These are phyloP conservation scores for Lactuca sativa DNA, from an alignment of 129 eudicot species.

Conservation along the genomic window DNA sequence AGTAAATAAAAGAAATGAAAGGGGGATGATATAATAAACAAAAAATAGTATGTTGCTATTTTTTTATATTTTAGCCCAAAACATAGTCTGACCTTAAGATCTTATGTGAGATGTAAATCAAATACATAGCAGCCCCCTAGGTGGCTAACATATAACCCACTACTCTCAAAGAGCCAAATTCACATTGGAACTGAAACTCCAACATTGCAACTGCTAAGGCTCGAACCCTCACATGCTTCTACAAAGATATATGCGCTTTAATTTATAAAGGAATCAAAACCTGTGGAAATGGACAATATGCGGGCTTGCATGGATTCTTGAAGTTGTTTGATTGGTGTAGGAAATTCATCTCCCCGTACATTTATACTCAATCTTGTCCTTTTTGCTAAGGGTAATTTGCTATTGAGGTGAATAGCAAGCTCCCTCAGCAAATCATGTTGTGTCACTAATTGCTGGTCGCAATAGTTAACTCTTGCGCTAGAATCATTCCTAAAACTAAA, in stretches of 20 bases:
- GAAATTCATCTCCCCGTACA: slow-evolving; percentile 28
- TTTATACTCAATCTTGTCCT: slow-evolving; percentile 40
- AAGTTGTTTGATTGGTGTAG: neutral
- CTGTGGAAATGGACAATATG: slow-evolving; percentile 49
- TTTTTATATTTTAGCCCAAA: too few relatives aligned
- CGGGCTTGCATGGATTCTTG: slow-evolving; percentile 33
- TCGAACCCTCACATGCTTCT: too few relatives aligned
- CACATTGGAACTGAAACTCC: neutral
- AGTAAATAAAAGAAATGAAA: neutral
- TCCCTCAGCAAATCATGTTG: slow-evolving; percentile 61
- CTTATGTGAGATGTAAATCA: too few relatives aligned
- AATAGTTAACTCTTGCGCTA: slow-evolving; percentile 10
- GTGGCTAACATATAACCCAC: neutral
- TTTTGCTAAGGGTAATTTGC: slow-evolving; percentile 31
- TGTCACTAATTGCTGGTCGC: slow-evolving; percentile 40
- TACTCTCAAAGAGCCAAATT: neutral
- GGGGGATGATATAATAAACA: too few relatives aligned
- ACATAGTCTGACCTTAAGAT: too few relatives aligned
- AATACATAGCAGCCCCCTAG: too few relatives aligned
- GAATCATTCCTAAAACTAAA: slow-evolving; percentile 17
- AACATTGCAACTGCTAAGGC: too few relatives aligned
- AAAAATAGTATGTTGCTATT: too few relatives aligned
- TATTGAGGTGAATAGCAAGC: slow-evolving; percentile 42
- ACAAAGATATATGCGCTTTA: neutral
- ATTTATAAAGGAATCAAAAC: slow-evolving; percentile 16